Percentiles rank a stretch among this genome's conserved stretches.
phyloP scores from a whole-genome alignment of 2,329 filamentous ascomycete genomes.

The Claviceps monticola region DNA sequence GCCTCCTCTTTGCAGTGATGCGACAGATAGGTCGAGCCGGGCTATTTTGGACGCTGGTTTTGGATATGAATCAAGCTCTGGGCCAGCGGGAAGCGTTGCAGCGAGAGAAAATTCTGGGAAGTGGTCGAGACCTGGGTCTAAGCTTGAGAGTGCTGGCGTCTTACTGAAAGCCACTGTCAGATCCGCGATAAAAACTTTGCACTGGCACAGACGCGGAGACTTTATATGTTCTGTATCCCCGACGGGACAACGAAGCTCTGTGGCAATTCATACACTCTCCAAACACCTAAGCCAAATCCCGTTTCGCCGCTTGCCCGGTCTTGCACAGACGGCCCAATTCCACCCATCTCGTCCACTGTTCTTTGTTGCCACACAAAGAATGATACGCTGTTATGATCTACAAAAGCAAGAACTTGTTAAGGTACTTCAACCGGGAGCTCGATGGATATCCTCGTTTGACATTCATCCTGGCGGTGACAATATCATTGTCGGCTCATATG shows the following conservation, averaged over 20 bases:
- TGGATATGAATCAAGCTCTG: conserved; percentile 67
- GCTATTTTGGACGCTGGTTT: conserved; percentile 79
- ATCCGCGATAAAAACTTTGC: conserved; percentile 71
- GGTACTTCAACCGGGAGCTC: conserved; percentile 81
- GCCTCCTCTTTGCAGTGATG: conserved; percentile 59
- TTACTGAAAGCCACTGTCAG: conserved; percentile 69
- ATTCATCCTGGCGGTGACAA: conserved; percentile 91
- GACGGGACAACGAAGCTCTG: conserved; percentile 59
- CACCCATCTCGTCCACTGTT: conserved; percentile 87
- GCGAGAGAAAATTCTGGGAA: conserved; percentile 65
- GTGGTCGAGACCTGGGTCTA: conserved; percentile 67
- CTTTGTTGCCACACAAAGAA: conserved; percentile 90
- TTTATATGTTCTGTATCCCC: conserved; percentile 90
- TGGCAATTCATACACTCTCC: conserved; percentile 87
- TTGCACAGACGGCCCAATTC: conserved; percentile 82
- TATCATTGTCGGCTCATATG: conserved; percentile 86
- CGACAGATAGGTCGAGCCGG: conserved; percentile 58
- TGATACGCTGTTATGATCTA: conserved; percentile 87
- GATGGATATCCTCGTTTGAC: conserved; percentile 87
- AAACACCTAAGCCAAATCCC: conserved; percentile 93
- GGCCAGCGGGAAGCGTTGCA: conserved; percentile 34
- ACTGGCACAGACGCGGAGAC: conserved; percentile 88
- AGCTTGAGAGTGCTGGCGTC: conserved; percentile 65
- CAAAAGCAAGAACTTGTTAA: conserved; percentile 85
- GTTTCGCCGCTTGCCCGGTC: conserved; percentile 63